These are phyloP conservation scores for Wickerhamomyces rabaulensis DNA, from an alignment of 805 yeast genomes.

Conservation along the genomic window DNA sequence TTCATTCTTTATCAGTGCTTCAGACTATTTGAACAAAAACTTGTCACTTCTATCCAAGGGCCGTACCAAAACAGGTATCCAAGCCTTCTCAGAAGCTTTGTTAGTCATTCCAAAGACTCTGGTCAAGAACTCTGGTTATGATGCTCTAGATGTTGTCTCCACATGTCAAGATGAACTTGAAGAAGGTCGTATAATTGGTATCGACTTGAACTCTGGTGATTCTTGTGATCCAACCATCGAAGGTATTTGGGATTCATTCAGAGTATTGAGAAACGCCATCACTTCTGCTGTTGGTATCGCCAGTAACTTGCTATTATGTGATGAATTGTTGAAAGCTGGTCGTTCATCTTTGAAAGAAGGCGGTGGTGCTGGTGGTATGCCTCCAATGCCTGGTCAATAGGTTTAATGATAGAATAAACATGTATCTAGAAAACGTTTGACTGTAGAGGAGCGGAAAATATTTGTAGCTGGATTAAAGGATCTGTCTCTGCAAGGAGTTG, in stretches of 20 bases:
- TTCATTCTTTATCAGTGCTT: constrained; percentile 83
- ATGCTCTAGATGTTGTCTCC: constrained; percentile 82
- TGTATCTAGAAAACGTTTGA: neutral
- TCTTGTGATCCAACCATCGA: constrained; percentile 92
- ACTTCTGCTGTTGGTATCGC: constrained; percentile 94
- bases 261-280: constrained; percentile 90
- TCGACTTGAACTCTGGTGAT: constrained; percentile 87
- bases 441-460: neutral
- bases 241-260: constrained; percentile 94
- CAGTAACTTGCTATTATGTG: constrained; percentile 86
- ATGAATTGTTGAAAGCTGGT: constrained; percentile 95
- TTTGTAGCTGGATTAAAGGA: too few relatives aligned
- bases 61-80: constrained; percentile 81
- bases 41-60: constrained; percentile 66
- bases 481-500: too few relatives aligned
- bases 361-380: constrained; percentile 16
- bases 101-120: constrained; percentile 90
- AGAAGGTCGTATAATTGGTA: constrained; percentile 82
- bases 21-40: constrained; percentile 54
- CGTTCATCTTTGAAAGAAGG: constrained; percentile 81
- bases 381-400: constrained; percentile 18
- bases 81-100: constrained; percentile 90
- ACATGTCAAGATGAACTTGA: constrained; percentile 84
- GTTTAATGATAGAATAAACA: neutral
- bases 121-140: constrained; percentile 89